Evolutionary conservation across 305 asterid species (phyloP).

Genomic region (Caryopteris hybrid): DNA sequence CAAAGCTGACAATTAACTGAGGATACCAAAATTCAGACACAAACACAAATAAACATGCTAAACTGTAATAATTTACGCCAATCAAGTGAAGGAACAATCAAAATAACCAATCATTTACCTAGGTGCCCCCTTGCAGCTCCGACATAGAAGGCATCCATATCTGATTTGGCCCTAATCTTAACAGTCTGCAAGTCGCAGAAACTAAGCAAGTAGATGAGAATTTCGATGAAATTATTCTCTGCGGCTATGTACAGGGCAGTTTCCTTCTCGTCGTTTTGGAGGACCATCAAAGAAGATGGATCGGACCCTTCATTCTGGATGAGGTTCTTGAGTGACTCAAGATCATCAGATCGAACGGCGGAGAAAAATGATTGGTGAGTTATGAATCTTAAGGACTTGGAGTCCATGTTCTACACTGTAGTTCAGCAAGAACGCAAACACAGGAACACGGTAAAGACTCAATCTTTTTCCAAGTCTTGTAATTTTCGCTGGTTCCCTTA

Average conservation of each 20-base stretch:
- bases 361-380: slow-evolving; percentile 84
- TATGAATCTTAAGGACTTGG: slow-evolving; percentile 70
- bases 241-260: slow-evolving; percentile 82
- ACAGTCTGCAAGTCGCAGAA: slow-evolving; percentile 66
- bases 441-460: background rate
- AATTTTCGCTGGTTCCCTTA: background rate
- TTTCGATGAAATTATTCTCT: slow-evolving; percentile 49
- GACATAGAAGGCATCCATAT: slow-evolving; percentile 74
- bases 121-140: slow-evolving; percentile 83
- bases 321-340: slow-evolving; percentile 47
- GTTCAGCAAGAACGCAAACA: slow-evolving; percentile 18
- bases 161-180: slow-evolving; percentile 70
- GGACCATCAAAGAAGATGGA: slow-evolving; percentile 51
- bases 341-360: slow-evolving; percentile 75
- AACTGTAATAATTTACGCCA: background rate
- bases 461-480: slow-evolving; percentile 9
- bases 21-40: background rate
- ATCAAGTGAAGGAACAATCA: background rate
- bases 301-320: slow-evolving; percentile 60
- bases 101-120: slow-evolving; percentile 57
- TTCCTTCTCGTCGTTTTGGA: slow-evolving; percentile 73
- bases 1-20: background rate
- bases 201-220: slow-evolving; percentile 53
- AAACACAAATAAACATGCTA: background rate
- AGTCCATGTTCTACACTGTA: slow-evolving; percentile 48